A percentile compares a stretch with the other conserved stretches of the same genome.
Conservation (phyloP, 148 eudicot genomes). For the Rhododendron mucronatum region DNA sequence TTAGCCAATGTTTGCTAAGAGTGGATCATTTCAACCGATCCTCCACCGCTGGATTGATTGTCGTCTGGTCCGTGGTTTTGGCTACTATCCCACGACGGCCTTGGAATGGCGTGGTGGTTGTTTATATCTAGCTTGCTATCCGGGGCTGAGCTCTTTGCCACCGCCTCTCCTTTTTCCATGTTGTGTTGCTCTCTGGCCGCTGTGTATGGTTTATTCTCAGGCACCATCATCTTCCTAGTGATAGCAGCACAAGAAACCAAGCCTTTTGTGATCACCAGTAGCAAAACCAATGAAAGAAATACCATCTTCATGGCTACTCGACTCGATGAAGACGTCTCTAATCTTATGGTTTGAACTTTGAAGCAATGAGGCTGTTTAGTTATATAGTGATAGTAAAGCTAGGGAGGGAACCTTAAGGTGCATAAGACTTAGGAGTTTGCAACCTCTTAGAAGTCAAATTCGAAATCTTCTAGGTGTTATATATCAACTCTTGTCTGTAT, state of each 20-base stretch:
- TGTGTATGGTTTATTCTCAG: neutral
- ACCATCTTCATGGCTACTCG: neutral
- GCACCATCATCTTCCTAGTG: neutral
- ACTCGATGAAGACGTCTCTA: neutral
- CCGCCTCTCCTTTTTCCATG: neutral
- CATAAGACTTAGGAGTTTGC: neutral
- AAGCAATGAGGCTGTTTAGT: neutral
- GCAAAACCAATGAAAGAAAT: neutral
- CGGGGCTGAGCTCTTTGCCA: neutral
- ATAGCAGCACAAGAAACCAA: neutral
- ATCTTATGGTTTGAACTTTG: neutral
- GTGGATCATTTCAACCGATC: neutral
- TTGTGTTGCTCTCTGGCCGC: neutral
- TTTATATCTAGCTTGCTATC: neutral
- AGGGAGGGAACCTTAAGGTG: neutral
- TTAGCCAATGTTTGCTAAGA: neutral
- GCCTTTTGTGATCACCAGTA: neutral
- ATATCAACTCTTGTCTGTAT: neutral
- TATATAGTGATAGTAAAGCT: neutral
- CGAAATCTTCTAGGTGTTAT: neutral
- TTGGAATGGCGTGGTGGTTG: slow-evolving; percentile 20
- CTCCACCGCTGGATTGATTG: neutral
- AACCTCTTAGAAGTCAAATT: neutral
- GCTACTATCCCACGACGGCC: slow-evolving; percentile 12
- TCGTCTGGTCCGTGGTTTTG: neutral